A percentile compares a stretch with the other conserved stretches of the same genome.
Evolutionary conservation across 2,329 filamentous ascomycete genomes (phyloP).

Genomic region (Sclerotinia sclerotiorum): DNA sequence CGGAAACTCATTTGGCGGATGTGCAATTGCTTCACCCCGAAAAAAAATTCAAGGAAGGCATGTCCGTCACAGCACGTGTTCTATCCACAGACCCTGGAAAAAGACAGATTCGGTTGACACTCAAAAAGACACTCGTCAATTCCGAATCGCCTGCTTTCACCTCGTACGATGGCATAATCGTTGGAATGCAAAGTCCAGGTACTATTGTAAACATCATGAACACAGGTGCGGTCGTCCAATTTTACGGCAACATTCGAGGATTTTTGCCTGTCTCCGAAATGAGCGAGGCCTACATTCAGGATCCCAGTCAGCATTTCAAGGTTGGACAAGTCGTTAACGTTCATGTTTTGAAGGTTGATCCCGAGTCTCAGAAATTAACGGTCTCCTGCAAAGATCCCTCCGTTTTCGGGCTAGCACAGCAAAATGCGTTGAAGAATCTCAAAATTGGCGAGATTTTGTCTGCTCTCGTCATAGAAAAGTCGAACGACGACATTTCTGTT

Average conservation of each 20-base stretch:
- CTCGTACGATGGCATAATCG: conserved; percentile 69
- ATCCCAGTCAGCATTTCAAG: conserved; percentile 86
- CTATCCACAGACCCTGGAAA: conserved; percentile 75
- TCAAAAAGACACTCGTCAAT: conserved; percentile 94
- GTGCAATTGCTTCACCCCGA: conserved; percentile 86
- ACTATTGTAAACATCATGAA: conserved; percentile 80
- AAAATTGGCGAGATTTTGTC: conserved; percentile 72
- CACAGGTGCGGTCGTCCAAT: conserved; percentile 85
- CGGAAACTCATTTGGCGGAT: conserved; percentile 86
- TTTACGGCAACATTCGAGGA: conserved; percentile 79
- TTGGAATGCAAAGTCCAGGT: conserved; percentile 78
- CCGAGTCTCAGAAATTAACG: conserved; percentile 68
- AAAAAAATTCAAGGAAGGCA: conserved; percentile 89
- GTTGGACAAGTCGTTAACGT: conserved; percentile 89
- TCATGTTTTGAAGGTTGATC: conserved; percentile 78
- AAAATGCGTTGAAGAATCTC: conserved; percentile 72
- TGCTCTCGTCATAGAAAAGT: conserved; percentile 79
- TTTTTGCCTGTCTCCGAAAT: conserved; percentile 95
- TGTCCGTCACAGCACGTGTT: conserved; percentile 81
- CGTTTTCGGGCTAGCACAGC: conserved; percentile 71
- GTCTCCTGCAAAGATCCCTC: conserved; percentile 92
- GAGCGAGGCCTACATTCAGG: conserved; percentile 93
- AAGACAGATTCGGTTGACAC: conserved; percentile 77
- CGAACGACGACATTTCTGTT: conserved; percentile 71
- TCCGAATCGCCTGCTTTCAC: conserved; percentile 79